Conservation (phyloP, 768 basidiomycete genomes). For the Panellus pusillus region DNA sequence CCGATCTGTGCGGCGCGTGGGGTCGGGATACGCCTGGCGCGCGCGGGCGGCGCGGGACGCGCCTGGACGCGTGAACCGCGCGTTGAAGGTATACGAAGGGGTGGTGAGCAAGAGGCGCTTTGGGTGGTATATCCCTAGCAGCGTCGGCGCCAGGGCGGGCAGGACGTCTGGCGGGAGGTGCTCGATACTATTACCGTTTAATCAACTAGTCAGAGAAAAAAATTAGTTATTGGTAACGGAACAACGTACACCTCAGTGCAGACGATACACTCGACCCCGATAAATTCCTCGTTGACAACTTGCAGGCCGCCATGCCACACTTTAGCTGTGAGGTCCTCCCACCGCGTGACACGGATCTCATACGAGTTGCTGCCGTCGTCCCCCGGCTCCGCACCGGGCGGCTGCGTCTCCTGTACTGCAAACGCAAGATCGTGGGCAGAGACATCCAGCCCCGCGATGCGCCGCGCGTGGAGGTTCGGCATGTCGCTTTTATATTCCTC, state of each 20-base stretch:
- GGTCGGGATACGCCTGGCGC: constrained; percentile 62
- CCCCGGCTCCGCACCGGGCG: constrained; percentile 33
- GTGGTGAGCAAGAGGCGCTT: constrained; percentile 76
- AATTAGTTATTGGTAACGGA: neutral
- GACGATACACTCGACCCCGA: constrained; percentile 69
- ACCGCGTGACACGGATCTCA: constrained; percentile 44
- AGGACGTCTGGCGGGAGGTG: constrained; percentile 66
- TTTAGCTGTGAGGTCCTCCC: constrained; percentile 65
- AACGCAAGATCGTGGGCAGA: constrained; percentile 51
- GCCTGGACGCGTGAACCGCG: constrained; percentile 63
- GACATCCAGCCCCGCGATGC: constrained; percentile 71
- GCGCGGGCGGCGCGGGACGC: constrained; percentile 36
- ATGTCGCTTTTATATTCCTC: constrained; percentile 42
- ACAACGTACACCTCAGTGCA: constrained; percentile 75
- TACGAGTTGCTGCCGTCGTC: constrained; percentile 25
- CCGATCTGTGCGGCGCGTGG: constrained; percentile 71
- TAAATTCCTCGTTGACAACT: constrained; percentile 62
- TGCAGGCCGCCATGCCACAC: constrained; percentile 80
- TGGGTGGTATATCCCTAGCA: constrained; percentile 81
- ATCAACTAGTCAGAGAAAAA: neutral
- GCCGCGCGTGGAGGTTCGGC: constrained; percentile 56
- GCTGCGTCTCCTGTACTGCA: constrained; percentile 50
- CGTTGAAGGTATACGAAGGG: constrained; percentile 83
- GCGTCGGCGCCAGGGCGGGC: constrained; percentile 60
- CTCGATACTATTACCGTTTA: constrained; percentile 67